Evolutionary conservation across 73 alveolate genomes (phyloP).

Genomic region (Tetrahymena borealis): DNA sequence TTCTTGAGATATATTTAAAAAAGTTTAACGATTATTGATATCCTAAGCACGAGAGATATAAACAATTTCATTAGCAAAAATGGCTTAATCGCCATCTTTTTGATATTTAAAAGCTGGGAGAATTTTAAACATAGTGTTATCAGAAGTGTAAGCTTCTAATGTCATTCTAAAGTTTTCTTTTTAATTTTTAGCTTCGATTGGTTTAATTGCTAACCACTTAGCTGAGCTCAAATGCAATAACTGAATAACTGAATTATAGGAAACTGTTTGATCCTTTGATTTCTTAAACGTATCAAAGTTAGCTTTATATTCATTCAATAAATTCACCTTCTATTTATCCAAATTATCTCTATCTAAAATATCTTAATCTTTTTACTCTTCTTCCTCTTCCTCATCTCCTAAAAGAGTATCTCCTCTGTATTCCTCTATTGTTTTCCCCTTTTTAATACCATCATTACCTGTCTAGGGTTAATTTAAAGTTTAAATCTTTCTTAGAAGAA

Average conservation of each 20-base stretch:
- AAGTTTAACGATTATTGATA: constrained; percentile 5
- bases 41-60: constrained; percentile 14
- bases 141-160: constrained; percentile 38
- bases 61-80: constrained; percentile 21
- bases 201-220: constrained; percentile 11
- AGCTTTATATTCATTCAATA: constrained; percentile 21
- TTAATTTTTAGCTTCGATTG: constrained; percentile 38
- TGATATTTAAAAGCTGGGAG: constrained; percentile 45
- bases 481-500: background rate
- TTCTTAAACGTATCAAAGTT: constrained; percentile 21
- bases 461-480: background rate
- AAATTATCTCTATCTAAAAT: constrained; percentile 9
- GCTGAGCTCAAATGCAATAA: constrained; percentile 29
- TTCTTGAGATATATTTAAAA: constrained; percentile 30
- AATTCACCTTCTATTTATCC: background rate
- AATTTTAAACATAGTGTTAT: constrained; percentile 41
- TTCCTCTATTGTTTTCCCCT: background rate
- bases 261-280: constrained; percentile 5
- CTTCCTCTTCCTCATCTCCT: constrained; percentile 9
- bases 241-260: constrained; percentile 5
- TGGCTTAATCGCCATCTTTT: constrained; percentile 35
- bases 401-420: background rate
- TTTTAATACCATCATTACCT: background rate
- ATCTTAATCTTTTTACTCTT: background rate
- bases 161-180: constrained; percentile 40